Conservation (phyloP, 352 stramenopile species). For the Phytophthora crassamura region DNA sequence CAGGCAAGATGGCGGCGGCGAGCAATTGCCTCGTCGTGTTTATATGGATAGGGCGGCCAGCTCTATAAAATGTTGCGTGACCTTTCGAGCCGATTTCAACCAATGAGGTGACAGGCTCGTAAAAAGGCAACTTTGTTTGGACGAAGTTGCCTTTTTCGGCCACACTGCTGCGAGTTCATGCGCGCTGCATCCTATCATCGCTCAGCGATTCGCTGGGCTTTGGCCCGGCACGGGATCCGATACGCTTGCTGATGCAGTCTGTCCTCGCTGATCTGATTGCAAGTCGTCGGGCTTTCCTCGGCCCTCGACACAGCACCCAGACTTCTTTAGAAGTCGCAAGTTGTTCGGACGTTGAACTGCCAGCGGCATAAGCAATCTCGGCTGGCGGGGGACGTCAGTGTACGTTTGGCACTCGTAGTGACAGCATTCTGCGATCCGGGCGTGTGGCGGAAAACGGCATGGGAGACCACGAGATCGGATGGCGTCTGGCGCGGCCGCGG, state of each 20-base stretch:
- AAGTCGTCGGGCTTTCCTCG: conserved; percentile 1
- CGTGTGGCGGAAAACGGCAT: conserved; percentile 10
- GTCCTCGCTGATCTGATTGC: too few relatives aligned
- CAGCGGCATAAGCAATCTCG: conserved; percentile 33
- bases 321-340: conserved; percentile 4
- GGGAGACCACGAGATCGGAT: conserved; percentile 20
- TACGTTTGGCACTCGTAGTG: conserved; percentile 21
- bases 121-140: neutral
- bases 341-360: conserved; percentile 12
- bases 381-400: conserved; percentile 6
- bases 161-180: too few relatives aligned
- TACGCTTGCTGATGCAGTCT: too few relatives aligned
- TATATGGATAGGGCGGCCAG: conserved; percentile 7
- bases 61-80: conserved; percentile 10
- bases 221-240: too few relatives aligned
- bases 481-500: conserved; percentile 26
- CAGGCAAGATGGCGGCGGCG: neutral
- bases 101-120: neutral
- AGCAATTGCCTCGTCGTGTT: conserved; percentile 7
- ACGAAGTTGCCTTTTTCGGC: conserved; percentile 1
- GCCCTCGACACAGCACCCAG: neutral
- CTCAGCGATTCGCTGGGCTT: too few relatives aligned
- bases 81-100: neutral
- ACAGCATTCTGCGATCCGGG: conserved; percentile 16
- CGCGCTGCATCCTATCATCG: too few relatives aligned